Base-by-base conservation (phyloP, 2,329 filamentous ascomycete species). In the Sclerotinia trifoliorum region DNA sequence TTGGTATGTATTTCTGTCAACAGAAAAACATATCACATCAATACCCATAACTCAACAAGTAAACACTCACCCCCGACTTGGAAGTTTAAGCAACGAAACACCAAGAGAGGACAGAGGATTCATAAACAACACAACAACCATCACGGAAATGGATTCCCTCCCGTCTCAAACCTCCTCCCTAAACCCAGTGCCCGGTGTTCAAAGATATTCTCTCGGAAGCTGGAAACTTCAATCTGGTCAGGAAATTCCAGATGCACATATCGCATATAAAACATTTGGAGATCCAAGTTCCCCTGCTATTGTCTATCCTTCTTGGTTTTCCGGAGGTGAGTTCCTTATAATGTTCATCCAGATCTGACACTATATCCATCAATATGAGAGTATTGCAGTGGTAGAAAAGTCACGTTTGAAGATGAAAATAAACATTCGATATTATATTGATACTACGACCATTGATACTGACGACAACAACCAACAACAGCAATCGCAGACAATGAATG, bases 261-360 rank as follows among this genome's bases (percentile, higher is more conserved):
- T 94, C 66, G 90, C 90, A 21, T 94, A 92, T 82, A 93, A 90
- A 78, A 92, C 90, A 0, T 89, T 90, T 72, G 91, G 91, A 26
- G 81, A 88, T 67, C 77, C 85, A 0, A 83, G 80, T 0, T 81
- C 80, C 7, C 90, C 90, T 10, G 87, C 87, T 2, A 85, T 94
- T 68, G 84, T 94, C 70, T 94, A 94, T 75, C 91, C 91, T 2
- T 88, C 88, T 2, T 94, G 91, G 91, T 94, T 88, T 77, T 88
- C 86, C 21, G 88, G 88, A 69, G 72, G 83, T 85, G 76, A 63
- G 82, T 78, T 49, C 29, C 13, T 5, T 42, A 17, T 17, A 42
- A 0, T 17, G 13, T 42, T 15, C 39, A 42, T 42, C 13, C n/a
- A 21, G 17, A 32, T 15, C 11, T 17, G 11, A 19, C 0, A 11